These are phyloP conservation scores for Fusarium sp. DNA, from an alignment of 2,329 filamentous ascomycete species.

Conservation along the genomic window DNA sequence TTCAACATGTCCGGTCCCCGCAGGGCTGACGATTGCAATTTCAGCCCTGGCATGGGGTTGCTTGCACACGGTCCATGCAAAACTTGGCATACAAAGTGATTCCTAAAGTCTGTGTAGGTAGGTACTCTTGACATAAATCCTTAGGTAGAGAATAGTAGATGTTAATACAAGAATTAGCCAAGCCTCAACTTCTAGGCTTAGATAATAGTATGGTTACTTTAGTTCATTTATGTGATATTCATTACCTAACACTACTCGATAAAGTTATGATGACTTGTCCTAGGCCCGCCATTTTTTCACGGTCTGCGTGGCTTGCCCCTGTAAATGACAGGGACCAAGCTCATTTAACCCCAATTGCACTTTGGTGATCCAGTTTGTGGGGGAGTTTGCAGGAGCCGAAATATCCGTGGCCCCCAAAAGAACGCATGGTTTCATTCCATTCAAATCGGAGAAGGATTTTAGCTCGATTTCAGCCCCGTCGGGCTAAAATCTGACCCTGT, in stretches of 20 bases:
- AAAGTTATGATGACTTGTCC: too few relatives aligned
- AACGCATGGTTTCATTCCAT: constrained; percentile 6
- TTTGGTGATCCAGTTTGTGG: not conserved
- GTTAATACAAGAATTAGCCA: too few relatives aligned
- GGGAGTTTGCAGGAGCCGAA: too few relatives aligned
- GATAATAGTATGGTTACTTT: too few relatives aligned
- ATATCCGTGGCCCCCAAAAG: not conserved
- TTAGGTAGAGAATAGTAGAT: too few relatives aligned
- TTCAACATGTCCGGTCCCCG: not conserved
- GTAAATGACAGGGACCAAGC: constrained; percentile 4
- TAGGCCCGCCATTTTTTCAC: too few relatives aligned
- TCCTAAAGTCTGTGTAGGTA: too few relatives aligned
- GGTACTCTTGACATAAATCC: too few relatives aligned
- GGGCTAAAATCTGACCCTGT: constrained; percentile 3
- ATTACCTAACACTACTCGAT: too few relatives aligned
- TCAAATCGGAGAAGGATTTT: constrained; percentile 14
- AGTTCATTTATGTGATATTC: too few relatives aligned
- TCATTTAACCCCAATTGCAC: not conserved
- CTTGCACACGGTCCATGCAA: not conserved
- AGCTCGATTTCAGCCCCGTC: not conserved
- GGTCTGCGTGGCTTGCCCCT: not conserved
- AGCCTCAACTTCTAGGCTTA: too few relatives aligned
- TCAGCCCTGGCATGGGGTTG: constrained; percentile 1
- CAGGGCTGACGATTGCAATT: constrained; percentile 11
- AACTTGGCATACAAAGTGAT: too few relatives aligned